Conservation (phyloP, 495 filamentous ascomycete genomes). For the Saxophila tyrrhenica region DNA sequence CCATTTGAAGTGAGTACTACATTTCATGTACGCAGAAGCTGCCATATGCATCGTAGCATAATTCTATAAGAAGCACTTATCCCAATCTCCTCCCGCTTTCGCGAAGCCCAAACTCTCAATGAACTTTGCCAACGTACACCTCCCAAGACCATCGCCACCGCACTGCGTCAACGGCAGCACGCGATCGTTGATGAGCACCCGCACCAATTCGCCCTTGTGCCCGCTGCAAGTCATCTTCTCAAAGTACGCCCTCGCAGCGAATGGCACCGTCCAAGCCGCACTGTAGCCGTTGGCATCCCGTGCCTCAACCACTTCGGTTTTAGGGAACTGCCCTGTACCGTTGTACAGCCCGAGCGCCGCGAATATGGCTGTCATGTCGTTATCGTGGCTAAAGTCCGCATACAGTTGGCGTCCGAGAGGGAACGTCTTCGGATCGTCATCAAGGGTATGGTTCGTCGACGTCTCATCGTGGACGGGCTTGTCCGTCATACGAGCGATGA, state of each 20-base stretch:
- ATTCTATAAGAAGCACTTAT: slow-evolving; percentile 38
- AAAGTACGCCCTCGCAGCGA: slow-evolving; percentile 64
- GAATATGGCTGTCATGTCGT: slow-evolving; percentile 63
- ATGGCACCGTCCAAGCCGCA: slow-evolving; percentile 66
- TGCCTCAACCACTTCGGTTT: slow-evolving; percentile 36
- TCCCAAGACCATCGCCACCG: slow-evolving; percentile 50
- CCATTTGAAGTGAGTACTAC: too few relatives aligned
- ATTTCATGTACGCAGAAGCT: too few relatives aligned
- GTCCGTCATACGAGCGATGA: slow-evolving; percentile 64
- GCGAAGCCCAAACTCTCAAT: slow-evolving; percentile 63
- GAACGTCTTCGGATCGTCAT: slow-evolving; percentile 49
- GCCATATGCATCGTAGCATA: too few relatives aligned
- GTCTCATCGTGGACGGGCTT: slow-evolving; percentile 55
- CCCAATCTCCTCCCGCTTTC: slow-evolving; percentile 57
- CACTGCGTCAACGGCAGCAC: slow-evolving; percentile 62
- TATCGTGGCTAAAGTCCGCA: slow-evolving; percentile 84
- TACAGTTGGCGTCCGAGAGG: slow-evolving; percentile 56
- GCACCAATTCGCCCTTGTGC: slow-evolving; percentile 46
- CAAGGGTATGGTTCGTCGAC: slow-evolving; percentile 60
- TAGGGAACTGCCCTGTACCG: slow-evolving; percentile 30
- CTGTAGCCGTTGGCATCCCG: slow-evolving; percentile 46
- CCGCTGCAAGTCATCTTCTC: slow-evolving; percentile 67
- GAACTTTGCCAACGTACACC: slow-evolving; percentile 55
- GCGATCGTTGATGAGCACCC: slow-evolving; percentile 70
- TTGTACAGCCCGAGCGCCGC: slow-evolving; percentile 60